Base-by-base conservation (phyloP, 108 stramenopile genomes). In the Skeletonema potamos region DNA sequence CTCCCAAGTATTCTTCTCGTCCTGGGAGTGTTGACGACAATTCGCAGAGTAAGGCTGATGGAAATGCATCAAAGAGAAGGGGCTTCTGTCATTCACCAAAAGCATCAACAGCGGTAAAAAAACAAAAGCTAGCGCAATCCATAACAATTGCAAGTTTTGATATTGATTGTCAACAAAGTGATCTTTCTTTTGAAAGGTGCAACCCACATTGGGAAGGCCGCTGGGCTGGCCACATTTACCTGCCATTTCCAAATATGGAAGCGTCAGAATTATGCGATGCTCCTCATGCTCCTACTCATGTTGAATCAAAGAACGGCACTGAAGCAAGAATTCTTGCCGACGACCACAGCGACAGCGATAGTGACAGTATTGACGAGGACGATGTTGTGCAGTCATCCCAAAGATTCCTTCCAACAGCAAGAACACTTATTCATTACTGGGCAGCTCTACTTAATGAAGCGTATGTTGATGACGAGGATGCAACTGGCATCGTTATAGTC, bases 201-300 rank as follows among this genome's bases (percentile, higher is more conserved):
- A 32, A 54, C 66, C 69, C 76, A n/a, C 76, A 77, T 51, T 77
- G 76, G 76, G 76, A 76, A 51, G 76, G 69, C 11, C 63, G 64
- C n/a, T 77, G 76, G 76, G 46, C 64, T 17, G 76, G 76, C 55
- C 76, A 77, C 46, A 26, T 77, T 30, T 51, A 58, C 37, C 32
- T 77, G 34, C 76, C 76, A 41, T 66, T 77, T 29, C 67, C 67
- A 43, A 61, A 61, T 4, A 24, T 74, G 26, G 30, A 66, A 12
- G 4, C 2, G 24, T 63, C 68, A 12, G 74, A 76, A 57, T 27
- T 18, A n/a, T 55, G 12, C 17, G n/a, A 63, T 20, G 51, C 56
- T 29, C 32, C 56, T 29, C 32, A 34, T 34, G 20, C 34, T 54
- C 6, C 6, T 54, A 28, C 1, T 18, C 12, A 43, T 36, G 34